Base-by-base conservation (phyloP, 495 filamentous ascomycete genomes). In the Aspergillus incahuasiensis region DNA sequence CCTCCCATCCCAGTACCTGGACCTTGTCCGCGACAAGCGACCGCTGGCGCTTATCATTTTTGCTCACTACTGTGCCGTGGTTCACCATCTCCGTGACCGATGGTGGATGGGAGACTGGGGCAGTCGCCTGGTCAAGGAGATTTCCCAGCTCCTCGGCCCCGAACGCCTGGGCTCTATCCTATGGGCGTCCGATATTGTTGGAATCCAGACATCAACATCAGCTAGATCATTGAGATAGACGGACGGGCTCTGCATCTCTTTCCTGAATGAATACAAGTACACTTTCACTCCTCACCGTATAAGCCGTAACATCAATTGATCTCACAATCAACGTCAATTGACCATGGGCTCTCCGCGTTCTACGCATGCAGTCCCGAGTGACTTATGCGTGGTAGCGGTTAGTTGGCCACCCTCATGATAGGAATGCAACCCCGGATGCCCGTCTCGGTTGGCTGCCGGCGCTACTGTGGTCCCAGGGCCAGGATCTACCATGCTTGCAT, bases 31-130 rank as follows among this genome's bases (percentile, higher is more conserved):
- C 3, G 48, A 50, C 34, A 24, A 50, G 16, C 34, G 34, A 9
- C 48, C 48, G 11, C 20, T 50, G 19, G 48, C 32, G 3, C 48
- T 50, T 0, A 50, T 40, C 12, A 50, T 50, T 34, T 50, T 50
- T 20, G 48, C 48, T 0, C 48, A 50, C 11, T 50, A 50, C 32
- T 50, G 48, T 19, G 48, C 48, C 9, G 48, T 50, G 19, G 34
- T 50, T 5, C 48, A 50, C 13, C 48, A 50, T 16, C 48, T 50
- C 11, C 48, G 48, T 12, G 48, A 50, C 13, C 48, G 48, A 13
- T 50, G 48, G 48, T 50, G 48, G 48, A 50, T 50, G 48, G 48
- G 34, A 19, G 48, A 25, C 12, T 38, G 34, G 48, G 48, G 48
- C 3, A n/a, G 32, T 13, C 48, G 34, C 11, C 48, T 50, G 32